phyloP scores from a whole-genome alignment of 2,329 filamentous ascomycete species.

The Diaporthe capsici region DNA sequence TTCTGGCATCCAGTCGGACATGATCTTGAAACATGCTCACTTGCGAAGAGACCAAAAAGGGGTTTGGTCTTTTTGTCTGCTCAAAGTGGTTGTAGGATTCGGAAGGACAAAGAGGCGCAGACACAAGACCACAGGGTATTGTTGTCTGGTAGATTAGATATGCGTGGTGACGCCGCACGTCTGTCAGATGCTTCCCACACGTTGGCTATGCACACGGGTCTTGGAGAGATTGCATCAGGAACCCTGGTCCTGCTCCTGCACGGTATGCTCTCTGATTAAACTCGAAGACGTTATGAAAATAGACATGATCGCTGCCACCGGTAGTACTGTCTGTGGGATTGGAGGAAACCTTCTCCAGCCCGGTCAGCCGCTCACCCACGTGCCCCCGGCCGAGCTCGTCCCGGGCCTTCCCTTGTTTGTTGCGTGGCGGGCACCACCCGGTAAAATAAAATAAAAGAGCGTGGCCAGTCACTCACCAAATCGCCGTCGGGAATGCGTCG shows the following conservation, averaged over 20 bases:
- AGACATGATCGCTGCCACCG: background rate
- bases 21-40: conserved; percentile 3
- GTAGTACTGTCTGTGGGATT: background rate
- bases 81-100: background rate
- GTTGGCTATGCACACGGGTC: background rate
- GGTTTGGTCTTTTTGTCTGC: background rate
- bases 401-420: background rate
- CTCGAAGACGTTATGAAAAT: too few species aligned
- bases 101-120: background rate
- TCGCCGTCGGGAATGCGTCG: conserved; percentile 12
- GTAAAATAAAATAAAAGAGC: background rate
- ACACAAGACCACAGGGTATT: background rate
- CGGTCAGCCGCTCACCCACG: too few species aligned
- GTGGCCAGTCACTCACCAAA: background rate
- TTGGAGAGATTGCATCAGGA: background rate
- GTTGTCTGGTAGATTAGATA: conserved; percentile 2
- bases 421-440: background rate
- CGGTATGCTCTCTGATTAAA: too few species aligned
- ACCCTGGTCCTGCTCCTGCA: background rate
- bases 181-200: background rate
- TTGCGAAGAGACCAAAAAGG: background rate
- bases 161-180: background rate
- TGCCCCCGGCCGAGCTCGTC: background rate
- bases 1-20: background rate
- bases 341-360: background rate